These are phyloP conservation scores for Blastomyces silverae DNA, from an alignment of 2,329 filamentous ascomycete genomes.

Conservation along the genomic window DNA sequence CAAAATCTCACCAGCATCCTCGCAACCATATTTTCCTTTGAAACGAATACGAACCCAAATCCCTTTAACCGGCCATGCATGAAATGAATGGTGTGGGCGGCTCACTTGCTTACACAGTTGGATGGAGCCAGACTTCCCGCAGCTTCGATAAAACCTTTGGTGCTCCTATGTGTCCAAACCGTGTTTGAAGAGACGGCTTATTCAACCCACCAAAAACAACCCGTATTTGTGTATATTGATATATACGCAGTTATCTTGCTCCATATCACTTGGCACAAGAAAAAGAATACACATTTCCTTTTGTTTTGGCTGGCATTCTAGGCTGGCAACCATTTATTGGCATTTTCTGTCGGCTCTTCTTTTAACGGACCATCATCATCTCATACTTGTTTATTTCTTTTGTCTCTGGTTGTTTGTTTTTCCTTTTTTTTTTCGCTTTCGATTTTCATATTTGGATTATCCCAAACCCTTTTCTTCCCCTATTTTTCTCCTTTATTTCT, in stretches of 20 bases:
- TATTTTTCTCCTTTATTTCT: conserved; percentile 1
- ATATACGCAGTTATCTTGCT: not conserved
- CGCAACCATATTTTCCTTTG: conserved; percentile 11
- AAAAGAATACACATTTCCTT: not conserved
- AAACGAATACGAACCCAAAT: conserved; percentile 11
- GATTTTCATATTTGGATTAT: conserved; percentile 9
- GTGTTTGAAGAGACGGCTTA: not conserved
- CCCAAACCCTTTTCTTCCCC: not conserved
- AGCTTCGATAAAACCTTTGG: not conserved
- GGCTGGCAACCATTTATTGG: conserved; percentile 9
- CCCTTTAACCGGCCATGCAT: conserved; percentile 1
- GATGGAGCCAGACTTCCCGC: not conserved
- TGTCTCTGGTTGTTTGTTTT: conserved; percentile 1
- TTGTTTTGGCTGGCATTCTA: not conserved
- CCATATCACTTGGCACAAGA: not conserved
- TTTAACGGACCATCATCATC: conserved; percentile 6
- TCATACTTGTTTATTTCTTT: conserved; percentile 13
- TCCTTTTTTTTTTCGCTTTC: conserved; percentile 9
- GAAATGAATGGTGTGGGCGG: conserved; percentile 10
- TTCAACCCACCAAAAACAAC: not conserved
- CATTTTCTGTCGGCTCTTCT: not conserved
- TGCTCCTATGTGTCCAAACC: not conserved
- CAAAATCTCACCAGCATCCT: conserved; percentile 5
- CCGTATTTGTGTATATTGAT: not conserved
- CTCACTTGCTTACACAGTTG: not conserved